Evolutionary conservation across 2,329 filamentous ascomycete species (phyloP), one percentile per base, ranked within the genome.

Genomic region (Ascochyta clinopodiicola): DNA sequence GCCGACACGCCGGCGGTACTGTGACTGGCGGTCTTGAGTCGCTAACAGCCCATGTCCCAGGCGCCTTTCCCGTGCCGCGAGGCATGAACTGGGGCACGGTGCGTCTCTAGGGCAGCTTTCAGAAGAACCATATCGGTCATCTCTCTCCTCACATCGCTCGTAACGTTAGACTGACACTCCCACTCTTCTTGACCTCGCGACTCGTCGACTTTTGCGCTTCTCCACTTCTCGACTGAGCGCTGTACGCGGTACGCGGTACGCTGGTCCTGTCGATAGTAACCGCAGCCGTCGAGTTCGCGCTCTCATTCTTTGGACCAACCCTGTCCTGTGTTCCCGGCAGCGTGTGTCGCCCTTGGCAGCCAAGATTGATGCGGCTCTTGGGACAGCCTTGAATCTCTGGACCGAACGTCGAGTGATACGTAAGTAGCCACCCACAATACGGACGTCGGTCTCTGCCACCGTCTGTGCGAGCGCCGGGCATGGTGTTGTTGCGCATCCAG

Each of bases 331-430:
- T 64, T 61, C 55, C 48, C 49, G 37, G 37, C 53, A 61, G 49
- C 39, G 60, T 61, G 63, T 46, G 13, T 56, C 52, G 46, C 47
- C 45, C 65, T 67, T 67, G 63, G 63, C 64, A 63, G 65, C 65
- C 65, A 68, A 68, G 63, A 62, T 57, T 39, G 42, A 51, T 66
- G 58, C 59, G 58, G 61, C 62, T 67, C 64, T 67, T 60, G 60
- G 58, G 50, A 51, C 63, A 60, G 60, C 51, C 60, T 62, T 66
- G 46, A 53, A 51, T 44, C 57, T 49, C 29, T 46, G 52, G 48
- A 44, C 57, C 62, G 54, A 66, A 66, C 62, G 57, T 61, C 62
- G 49, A 64, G 58, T 56, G 63, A 67, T 71, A 68, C 60, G 68
- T 71, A 63, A 55, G 57, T 51, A 56, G 60, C 46, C 49, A 45